A percentile compares a stretch with the other conserved stretches of the same genome.
Conservation (phyloP, 2,329 filamentous ascomycete genomes). For the Claviceps cyperi region DNA sequence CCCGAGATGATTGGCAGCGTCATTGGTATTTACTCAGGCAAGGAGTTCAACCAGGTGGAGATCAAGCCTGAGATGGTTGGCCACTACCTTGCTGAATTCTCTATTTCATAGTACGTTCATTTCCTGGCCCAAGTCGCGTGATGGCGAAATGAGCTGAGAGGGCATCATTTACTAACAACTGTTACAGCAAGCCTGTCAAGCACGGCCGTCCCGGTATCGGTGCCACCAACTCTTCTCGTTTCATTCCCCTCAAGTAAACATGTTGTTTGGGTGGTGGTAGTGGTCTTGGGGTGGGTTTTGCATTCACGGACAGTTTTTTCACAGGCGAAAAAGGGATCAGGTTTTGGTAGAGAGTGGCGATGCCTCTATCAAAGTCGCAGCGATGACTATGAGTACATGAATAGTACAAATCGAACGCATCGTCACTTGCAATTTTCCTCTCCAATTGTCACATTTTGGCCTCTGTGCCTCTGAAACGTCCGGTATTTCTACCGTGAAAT, state of each 20-base stretch:
- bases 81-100: constrained; percentile 98
- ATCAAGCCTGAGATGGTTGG: constrained; percentile 99
- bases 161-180: constrained; percentile 31
- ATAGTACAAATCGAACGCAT: constrained; percentile 29
- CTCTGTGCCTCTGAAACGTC: background rate
- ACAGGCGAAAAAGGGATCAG: constrained; percentile 40
- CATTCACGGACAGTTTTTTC: constrained; percentile 38
- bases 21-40: constrained; percentile 98
- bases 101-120: constrained; percentile 88
- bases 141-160: background rate
- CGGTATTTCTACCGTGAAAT: background rate
- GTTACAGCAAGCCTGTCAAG: constrained; percentile 90
- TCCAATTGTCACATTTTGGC: background rate
- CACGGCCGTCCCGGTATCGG: constrained; percentile 99
- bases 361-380: constrained; percentile 29
- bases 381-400: constrained; percentile 29
- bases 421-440: constrained; percentile 13
- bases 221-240: constrained; percentile 99
- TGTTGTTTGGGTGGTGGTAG: constrained; percentile 22
- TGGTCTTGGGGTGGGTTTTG: constrained; percentile 33
- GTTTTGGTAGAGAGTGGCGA: constrained; percentile 32
- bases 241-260: constrained; percentile 99
- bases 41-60: constrained; percentile 99
- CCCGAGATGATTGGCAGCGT: constrained; percentile 99
- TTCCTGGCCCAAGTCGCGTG: background rate